Base-by-base conservation (phyloP, 169 alveolate genomes). In the Eimeria brunetti region DNA sequence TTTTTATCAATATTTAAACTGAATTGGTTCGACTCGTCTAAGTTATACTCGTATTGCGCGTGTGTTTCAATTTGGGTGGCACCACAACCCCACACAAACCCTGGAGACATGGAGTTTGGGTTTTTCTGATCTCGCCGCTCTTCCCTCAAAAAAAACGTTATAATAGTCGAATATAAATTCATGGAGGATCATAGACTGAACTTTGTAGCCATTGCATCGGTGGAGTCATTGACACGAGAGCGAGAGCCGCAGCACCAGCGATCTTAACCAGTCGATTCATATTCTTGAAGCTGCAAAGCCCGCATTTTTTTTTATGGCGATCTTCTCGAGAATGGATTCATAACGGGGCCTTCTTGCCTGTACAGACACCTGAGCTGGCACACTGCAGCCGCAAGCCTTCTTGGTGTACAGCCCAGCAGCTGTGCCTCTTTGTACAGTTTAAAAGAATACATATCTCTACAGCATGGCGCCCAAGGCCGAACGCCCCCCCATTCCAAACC, bases 401-500 rank as follows among this genome's bases (percentile, higher is more conserved):
- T 71, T 41, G 78, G 36, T 44, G 41, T 8, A 14, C 33, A 27
- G 22, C 38, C 38, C 60, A 41, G 22, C 60, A 30, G 33, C 62
- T 44, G 18, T 3, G 0, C n/a, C 30, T 60, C 24, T 11, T 75
- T 20, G 62, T 75, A 75, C 8, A 36, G 41, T 0, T 11, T 75
- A 24, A 41, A 22, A 24, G 33, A 56, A 18, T 73, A n/a, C 30
- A 18, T n/a, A 49, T 8, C 46, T 62, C 46, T 14, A 24, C 60
- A 56, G 14, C 64, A 91, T 91, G 95, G 91, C 85, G 67, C 95
- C 91, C 27, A 91, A 78, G 83, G 46, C 80, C 14, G 62, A 58
- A 7, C 67, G 33, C 3, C 51, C 73, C 6, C 96, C 96, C 36
- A 60, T 88, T 24, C 96, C 96, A 11, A 83, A 83, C 69, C 96